These are phyloP conservation scores for Phanerochaete carnosa DNA, from an alignment of 768 basidiomycete species.

Conservation along the genomic window DNA sequence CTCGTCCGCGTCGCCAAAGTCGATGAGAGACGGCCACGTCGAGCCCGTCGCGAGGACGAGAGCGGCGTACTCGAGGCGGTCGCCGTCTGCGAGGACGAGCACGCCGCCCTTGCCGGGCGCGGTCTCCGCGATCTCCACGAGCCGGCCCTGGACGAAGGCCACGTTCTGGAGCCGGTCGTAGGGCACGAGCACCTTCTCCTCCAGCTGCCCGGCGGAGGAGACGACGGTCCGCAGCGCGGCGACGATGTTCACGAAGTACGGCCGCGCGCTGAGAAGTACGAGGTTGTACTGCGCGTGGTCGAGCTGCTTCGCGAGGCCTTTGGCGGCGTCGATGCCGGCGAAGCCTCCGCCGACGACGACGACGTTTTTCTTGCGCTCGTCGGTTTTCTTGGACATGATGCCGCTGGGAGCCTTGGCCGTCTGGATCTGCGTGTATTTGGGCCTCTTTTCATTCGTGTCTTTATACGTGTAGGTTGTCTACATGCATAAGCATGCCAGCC, in stretches of 20 bases:
- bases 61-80: slow-evolving; percentile 46
- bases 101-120: slow-evolving; percentile 36
- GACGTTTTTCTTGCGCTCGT: slow-evolving; percentile 25
- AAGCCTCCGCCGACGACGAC: slow-evolving; percentile 59
- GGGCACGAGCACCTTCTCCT: slow-evolving; percentile 45
- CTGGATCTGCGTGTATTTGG: neutral
- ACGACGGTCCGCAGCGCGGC: slow-evolving; percentile 53
- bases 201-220: slow-evolving; percentile 38
- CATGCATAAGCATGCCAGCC: neutral
- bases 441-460: neutral
- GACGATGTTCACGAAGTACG: slow-evolving; percentile 48
- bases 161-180: slow-evolving; percentile 49
- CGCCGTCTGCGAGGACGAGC: slow-evolving; percentile 48
- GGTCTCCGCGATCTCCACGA: slow-evolving; percentile 34
- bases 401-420: neutral
- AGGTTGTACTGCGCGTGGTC: slow-evolving; percentile 46
- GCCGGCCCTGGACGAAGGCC: slow-evolving; percentile 29
- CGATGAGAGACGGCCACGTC: slow-evolving; percentile 47
- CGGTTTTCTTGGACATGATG: slow-evolving; percentile 9
- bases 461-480: neutral
- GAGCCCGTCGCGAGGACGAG: slow-evolving; percentile 62
- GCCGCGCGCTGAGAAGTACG: slow-evolving; percentile 49
- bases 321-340: slow-evolving; percentile 43
- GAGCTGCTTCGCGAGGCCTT: slow-evolving; percentile 48
- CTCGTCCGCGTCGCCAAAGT: slow-evolving; percentile 36